Conservation (phyloP, 2,329 filamentous ascomycete genomes). For the Apiospora rasikravindrae region DNA sequence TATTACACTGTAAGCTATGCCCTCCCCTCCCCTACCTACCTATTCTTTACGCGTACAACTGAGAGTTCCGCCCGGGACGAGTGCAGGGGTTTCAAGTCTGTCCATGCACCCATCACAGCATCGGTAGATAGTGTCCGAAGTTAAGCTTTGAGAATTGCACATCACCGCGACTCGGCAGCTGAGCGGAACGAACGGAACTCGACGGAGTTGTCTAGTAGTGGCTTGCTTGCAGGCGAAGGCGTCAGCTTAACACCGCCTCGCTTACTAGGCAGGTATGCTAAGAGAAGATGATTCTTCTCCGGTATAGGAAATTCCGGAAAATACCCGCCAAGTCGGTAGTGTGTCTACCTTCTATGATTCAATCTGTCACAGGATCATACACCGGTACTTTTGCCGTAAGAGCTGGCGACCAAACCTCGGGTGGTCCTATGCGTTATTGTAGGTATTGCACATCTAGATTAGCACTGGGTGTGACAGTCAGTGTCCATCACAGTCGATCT, state of each 20-base stretch:
- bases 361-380: not conserved
- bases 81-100: constrained; percentile 12
- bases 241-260: not conserved
- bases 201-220: not conserved
- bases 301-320: not conserved
- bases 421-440: too few species aligned
- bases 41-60: not conserved
- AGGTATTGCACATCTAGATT: not conserved
- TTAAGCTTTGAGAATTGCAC: not conserved
- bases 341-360: not conserved
- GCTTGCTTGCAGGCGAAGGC: not conserved
- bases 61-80: constrained; percentile 13
- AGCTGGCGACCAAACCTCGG: not conserved
- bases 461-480: not conserved
- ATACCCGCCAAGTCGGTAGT: not conserved
- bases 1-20: not conserved
- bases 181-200: not conserved
- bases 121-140: not conserved
- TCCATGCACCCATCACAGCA: not conserved
- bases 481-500: not conserved
- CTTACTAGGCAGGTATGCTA: not conserved
- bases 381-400: too few species aligned
- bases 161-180: not conserved
- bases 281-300: not conserved
- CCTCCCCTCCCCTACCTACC: not conserved